Base-by-base conservation (phyloP, 1,139 yeast species). In the Protomyces inouyei region DNA sequence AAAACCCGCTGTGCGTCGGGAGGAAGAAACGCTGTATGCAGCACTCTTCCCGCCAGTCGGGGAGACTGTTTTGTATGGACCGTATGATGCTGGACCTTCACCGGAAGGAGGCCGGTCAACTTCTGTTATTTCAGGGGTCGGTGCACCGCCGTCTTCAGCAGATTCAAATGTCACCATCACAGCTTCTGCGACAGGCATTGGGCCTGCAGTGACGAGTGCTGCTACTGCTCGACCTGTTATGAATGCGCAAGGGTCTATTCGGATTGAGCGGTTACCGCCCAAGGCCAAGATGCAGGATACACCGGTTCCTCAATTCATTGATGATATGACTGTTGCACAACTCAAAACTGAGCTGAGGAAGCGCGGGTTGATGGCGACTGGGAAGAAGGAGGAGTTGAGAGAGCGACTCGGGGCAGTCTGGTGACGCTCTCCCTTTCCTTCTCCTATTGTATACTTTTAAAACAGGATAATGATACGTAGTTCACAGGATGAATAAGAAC, bases 271-370 rank as follows among this genome's bases (percentile, higher is more conserved):
- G 3, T 18, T 59, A 32, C 63, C 63, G 6, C 57, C 63, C 12
- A 59, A 59, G n/a, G 43, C 53, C 10, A 32, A 52, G 10, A 43
- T 32, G n/a, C 43, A 59, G 18, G 63, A 52, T 18, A 59, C 38
- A 14, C 63, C 57, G 10, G 63, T 51, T 3, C 48, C 48, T 18
- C 48, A 43, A 18, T 9, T 16, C 4, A 52, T 59, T 18, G 57
- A 55, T 3, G 63, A 59, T 35, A 59, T 59, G 63, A 59, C 63
- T 4, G 63, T 59, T 36, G 45, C 45, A 23, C 63, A 59, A 35
- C 36, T 59, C 35, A 59, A 59, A 28, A 51, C 32, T 32, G 63
- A 59, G 25, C 35, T 59, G 45, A 52, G 54, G 53, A 38, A 40
- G 23, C 23, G 52, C 23, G 57, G 57, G 5, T 28, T 59, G 2